Base-by-base conservation (phyloP, 140 eudicot species). In the Senecio squalidus region DNA sequence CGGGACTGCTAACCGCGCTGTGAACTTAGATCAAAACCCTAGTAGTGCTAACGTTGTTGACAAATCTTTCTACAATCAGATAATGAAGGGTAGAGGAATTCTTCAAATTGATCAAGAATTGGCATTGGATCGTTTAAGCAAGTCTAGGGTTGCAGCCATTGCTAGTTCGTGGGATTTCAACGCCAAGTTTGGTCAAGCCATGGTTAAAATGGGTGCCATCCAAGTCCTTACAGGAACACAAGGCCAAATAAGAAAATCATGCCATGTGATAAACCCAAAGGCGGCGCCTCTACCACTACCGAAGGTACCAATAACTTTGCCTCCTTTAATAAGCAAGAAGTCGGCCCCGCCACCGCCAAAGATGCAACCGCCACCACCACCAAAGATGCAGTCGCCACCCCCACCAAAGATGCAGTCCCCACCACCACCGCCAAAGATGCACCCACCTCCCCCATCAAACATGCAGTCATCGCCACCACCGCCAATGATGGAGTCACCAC, bases 181-280 rank as follows among this genome's bases (percentile, higher is more conserved):
- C 4, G 40, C 36, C 22, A 74, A 36, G 62, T 88, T 88, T 60
- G 94, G 82, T 9, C 52, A 71, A 17, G 91, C 96, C 36, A 69
- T 88, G 91, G 70, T 88, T 60, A 81, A 88, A 60, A 25, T 88
- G 79, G 91, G 91, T 4, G 66, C 69, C 5, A 57, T 57, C 10
- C 47, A 70, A 36, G 43, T 36, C 13, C 43, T 36, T 4, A 36
- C 43, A 4, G 43, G 43, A 36, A 36, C 9, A 0, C 43, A 36
- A 36, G 43, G 43, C 1, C 4, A 36, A 36, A 36, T 36, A 36
- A 36, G 43, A n/a, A 13, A 10, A 36, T 9, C 9, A 36, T 36
- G 43, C 13, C 9, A 36, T 36, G 43, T 5, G 3, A n/a, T 36
- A 3, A 36, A 36, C 43, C 2, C 0, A 9, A 36, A 36, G 43